Evolutionary conservation across 2,329 filamentous ascomycete species (phyloP).

Genomic region (Fusarium sp.): DNA sequence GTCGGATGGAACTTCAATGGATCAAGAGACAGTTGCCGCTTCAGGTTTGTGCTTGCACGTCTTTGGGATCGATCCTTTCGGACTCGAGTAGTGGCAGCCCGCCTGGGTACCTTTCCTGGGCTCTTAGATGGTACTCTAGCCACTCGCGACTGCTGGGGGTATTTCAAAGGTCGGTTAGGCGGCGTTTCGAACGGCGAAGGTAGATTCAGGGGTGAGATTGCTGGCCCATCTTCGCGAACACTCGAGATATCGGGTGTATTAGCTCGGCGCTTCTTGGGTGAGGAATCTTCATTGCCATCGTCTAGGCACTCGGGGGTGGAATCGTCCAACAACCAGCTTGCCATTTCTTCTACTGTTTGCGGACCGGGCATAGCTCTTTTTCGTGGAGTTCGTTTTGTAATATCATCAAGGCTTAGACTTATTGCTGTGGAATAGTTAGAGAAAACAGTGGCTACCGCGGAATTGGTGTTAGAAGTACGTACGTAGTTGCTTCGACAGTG

Average conservation of each 20-base stretch:
- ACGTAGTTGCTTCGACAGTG: slow-evolving; percentile 37
- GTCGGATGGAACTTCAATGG: slow-evolving; percentile 39
- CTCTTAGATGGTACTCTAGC: slow-evolving; percentile 21
- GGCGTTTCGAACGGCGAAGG: slow-evolving; percentile 23
- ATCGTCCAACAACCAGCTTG: slow-evolving; percentile 48
- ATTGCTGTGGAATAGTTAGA: slow-evolving; percentile 4
- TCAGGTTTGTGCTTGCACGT: slow-evolving; percentile 24
- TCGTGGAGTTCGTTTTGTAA: slow-evolving; percentile 18
- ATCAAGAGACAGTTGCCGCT: slow-evolving; percentile 28
- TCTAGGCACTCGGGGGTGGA: slow-evolving; percentile 25
- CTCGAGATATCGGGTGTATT: not conserved
- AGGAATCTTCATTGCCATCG: not conserved
- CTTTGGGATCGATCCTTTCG: slow-evolving; percentile 20
- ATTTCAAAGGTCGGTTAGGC: not conserved
- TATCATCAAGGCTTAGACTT: not conserved
- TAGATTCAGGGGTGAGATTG: slow-evolving; percentile 19
- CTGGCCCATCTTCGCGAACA: not conserved
- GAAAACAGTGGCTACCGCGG: not conserved
- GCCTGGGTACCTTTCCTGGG: slow-evolving; percentile 15
- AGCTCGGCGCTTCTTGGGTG: slow-evolving; percentile 14
- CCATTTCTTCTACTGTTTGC: slow-evolving; percentile 44
- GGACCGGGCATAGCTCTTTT: slow-evolving; percentile 12
- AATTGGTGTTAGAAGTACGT: not conserved
- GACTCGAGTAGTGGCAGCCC: slow-evolving; percentile 24
- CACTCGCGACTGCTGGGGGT: slow-evolving; percentile 8